Evolutionary conservation across 2,329 filamentous ascomycete genomes (phyloP).

Genomic region (Pseudogymnoascus sp.): DNA sequence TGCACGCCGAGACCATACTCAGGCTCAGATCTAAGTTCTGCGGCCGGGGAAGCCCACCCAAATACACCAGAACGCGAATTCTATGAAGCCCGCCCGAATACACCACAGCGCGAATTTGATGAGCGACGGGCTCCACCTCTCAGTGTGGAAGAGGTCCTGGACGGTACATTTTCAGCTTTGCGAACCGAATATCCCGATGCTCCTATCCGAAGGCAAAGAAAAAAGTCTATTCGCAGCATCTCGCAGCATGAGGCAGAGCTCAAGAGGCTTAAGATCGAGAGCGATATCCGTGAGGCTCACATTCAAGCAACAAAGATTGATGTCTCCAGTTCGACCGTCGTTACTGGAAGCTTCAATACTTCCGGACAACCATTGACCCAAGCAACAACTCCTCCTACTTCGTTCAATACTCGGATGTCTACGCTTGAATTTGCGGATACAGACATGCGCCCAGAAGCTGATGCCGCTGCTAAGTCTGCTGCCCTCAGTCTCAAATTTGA

Average conservation of each 20-base stretch:
- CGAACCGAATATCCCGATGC: background rate
- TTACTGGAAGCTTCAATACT: background rate
- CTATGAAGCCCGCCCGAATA: background rate
- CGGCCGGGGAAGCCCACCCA: background rate
- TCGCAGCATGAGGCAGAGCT: background rate
- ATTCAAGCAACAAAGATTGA: background rate
- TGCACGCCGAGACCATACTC: conserved; percentile 4
- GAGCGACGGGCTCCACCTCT: background rate
- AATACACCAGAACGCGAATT: background rate
- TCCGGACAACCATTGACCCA: background rate
- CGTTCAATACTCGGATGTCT: background rate
- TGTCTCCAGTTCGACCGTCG: background rate
- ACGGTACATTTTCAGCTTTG: background rate
- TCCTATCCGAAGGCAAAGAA: background rate
- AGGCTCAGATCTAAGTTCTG: conserved; percentile 5
- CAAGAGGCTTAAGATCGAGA: background rate
- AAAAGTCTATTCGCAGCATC: background rate
- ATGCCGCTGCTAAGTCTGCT: background rate
- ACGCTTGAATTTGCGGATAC: background rate
- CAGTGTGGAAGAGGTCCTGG: background rate
- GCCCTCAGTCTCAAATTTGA: background rate
- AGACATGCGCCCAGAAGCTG: background rate
- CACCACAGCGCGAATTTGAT: background rate
- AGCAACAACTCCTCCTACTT: background rate
- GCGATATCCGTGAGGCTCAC: background rate